These are phyloP conservation scores for Acer saccharum DNA, from an alignment of 345 rosid species.

Conservation along the genomic window DNA sequence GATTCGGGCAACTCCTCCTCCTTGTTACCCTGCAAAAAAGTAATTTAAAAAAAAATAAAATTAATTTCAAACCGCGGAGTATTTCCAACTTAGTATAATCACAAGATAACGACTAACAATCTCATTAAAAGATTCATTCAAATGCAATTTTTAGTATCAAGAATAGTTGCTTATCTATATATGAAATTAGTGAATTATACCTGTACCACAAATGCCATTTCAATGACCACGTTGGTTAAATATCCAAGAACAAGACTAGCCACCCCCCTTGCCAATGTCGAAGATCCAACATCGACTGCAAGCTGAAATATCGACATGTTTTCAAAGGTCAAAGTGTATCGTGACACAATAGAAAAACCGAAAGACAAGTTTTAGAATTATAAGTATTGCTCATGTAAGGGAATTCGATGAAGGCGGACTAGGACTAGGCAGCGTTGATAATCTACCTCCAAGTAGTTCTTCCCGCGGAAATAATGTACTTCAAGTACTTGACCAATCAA, in stretches of 20 bases:
- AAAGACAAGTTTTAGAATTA: neutral
- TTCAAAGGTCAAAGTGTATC: neutral
- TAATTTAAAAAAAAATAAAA: neutral
- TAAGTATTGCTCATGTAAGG: neutral
- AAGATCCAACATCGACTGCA: conserved; percentile 84
- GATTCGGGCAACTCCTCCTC: conserved; percentile 88
- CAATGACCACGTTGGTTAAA: conserved; percentile 76
- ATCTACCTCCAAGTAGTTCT: conserved; percentile 83
- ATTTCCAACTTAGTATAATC: neutral
- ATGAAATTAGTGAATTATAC: conserved; percentile 28
- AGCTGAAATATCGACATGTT: conserved; percentile 43
- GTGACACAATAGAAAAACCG: neutral
- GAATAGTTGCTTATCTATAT: too few relatives aligned
- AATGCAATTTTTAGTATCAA: neutral
- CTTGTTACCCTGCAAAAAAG: conserved; percentile 63
- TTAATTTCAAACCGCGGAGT: neutral
- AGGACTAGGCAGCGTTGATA: neutral
- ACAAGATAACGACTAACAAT: neutral
- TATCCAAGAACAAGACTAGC: conserved; percentile 82
- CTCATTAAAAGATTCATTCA: neutral
- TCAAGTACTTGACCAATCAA: conserved; percentile 81
- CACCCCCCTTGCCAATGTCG: conserved; percentile 88
- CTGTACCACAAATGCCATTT: conserved; percentile 95
- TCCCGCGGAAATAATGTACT: conserved; percentile 63
- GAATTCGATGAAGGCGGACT: neutral